Percentiles rank a stretch among this genome's conserved stretches.
These are phyloP conservation scores for Gamarada debralockiae DNA, from an alignment of 495 filamentous ascomycete species.

Conservation along the genomic window DNA sequence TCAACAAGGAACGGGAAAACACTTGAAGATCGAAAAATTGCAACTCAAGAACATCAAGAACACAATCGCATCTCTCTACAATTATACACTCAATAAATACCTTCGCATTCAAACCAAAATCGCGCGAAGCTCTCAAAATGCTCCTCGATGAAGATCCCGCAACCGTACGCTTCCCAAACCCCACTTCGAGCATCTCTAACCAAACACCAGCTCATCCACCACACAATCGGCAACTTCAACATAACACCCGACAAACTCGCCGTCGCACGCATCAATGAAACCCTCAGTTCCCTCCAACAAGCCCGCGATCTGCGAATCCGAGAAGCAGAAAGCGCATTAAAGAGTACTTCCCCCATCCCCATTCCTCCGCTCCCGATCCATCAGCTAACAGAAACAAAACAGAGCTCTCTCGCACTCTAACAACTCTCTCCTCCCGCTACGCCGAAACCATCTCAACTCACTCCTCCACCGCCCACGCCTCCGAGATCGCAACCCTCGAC, in stretches of 20 bases:
- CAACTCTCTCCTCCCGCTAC: slow-evolving; percentile 65
- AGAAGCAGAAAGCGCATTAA: slow-evolving; percentile 66
- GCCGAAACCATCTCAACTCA: slow-evolving; percentile 65
- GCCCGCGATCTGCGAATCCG: slow-evolving; percentile 72
- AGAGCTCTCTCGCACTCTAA: slow-evolving; percentile 68
- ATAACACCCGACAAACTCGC: slow-evolving; percentile 81
- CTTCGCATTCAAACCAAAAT: background rate
- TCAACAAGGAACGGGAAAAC: slow-evolving; percentile 1
- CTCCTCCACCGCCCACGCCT: slow-evolving; percentile 71
- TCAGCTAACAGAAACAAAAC: slow-evolving; percentile 1
- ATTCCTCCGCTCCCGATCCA: background rate
- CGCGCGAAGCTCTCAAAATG: slow-evolving; percentile 46
- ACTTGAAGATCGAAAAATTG: no score
- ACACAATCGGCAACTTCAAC: slow-evolving; percentile 92
- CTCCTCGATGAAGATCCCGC: slow-evolving; percentile 95
- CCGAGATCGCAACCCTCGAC: slow-evolving; percentile 77
- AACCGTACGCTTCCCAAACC: slow-evolving; percentile 48
- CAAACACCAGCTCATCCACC: slow-evolving; percentile 75
- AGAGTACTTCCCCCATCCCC: slow-evolving; percentile 36
- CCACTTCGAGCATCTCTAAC: slow-evolving; percentile 14
- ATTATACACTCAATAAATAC: background rate
- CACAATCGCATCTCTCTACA: background rate
- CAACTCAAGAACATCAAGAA: no score
- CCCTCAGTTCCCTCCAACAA: slow-evolving; percentile 71
- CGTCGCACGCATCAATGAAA: slow-evolving; percentile 82